phyloP scores from a whole-genome alignment of 1,284 basidiomycete species.

The Ceratorhiza oryzae-sativae region DNA sequence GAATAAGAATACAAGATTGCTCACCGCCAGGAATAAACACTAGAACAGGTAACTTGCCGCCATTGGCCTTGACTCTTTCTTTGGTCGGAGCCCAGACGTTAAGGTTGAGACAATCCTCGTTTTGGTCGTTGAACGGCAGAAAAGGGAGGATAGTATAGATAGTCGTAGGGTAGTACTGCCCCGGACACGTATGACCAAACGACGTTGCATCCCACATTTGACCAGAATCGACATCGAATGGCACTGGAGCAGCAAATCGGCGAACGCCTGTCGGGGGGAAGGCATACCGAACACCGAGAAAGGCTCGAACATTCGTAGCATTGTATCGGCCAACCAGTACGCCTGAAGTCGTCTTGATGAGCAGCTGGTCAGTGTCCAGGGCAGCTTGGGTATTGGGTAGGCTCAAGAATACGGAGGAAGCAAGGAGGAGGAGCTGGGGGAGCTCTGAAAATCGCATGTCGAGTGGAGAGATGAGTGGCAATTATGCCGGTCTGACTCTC shows the following conservation, averaged over 20 bases:
- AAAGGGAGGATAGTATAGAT: not conserved
- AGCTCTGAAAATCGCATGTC: not conserved
- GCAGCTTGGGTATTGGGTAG: not conserved
- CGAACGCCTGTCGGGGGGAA: not conserved
- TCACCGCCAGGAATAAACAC: constrained; percentile 1
- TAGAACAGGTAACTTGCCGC: not conserved
- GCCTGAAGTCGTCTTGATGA: not conserved
- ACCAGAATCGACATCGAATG: not conserved
- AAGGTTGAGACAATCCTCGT: not conserved
- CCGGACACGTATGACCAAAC: constrained; percentile 1
- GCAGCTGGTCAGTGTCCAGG: not conserved
- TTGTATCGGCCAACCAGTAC: not conserved
- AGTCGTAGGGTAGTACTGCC: constrained; percentile 1
- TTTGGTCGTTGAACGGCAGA: constrained; percentile 7
- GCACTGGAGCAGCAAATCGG: constrained; percentile 4
- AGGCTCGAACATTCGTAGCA: not conserved
- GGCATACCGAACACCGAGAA: constrained; percentile 4
- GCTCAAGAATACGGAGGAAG: not conserved
- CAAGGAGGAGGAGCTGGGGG: not conserved
- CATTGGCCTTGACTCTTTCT: not conserved
- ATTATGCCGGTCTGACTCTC: not conserved
- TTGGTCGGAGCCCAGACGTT: constrained; percentile 7
- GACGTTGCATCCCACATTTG: not conserved
- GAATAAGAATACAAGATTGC: not conserved
- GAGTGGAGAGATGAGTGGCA: not conserved